These are phyloP conservation scores for Epichloe scottii DNA, from an alignment of 2,329 filamentous ascomycete species.

Conservation along the genomic window DNA sequence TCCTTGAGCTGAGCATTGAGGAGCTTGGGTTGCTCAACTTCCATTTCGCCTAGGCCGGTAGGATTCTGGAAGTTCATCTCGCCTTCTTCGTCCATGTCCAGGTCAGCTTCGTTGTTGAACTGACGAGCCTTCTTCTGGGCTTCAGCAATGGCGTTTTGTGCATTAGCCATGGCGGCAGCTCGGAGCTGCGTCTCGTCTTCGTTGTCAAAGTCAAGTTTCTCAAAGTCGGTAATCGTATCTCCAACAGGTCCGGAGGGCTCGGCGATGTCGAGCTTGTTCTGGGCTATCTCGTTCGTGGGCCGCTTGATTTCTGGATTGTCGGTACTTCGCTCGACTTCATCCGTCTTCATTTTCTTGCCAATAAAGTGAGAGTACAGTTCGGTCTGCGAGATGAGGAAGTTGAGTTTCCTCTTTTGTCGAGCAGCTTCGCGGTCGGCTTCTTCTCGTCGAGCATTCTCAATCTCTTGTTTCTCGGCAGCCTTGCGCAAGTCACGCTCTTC, in stretches of 20 bases:
- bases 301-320: slow-evolving; percentile 63
- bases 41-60: slow-evolving; percentile 83
- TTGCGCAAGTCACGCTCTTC: slow-evolving; percentile 92
- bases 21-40: slow-evolving; percentile 88
- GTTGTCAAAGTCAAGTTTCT: slow-evolving; percentile 89
- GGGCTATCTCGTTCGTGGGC: slow-evolving; percentile 27
- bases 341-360: slow-evolving; percentile 97
- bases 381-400: slow-evolving; percentile 97
- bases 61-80: slow-evolving; percentile 99
- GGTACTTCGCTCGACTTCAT: slow-evolving; percentile 83
- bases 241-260: slow-evolving; percentile 42
- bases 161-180: slow-evolving; percentile 84
- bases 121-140: slow-evolving; percentile 85
- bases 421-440: slow-evolving; percentile 97
- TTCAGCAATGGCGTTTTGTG: slow-evolving; percentile 88
- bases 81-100: slow-evolving; percentile 72
- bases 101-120: slow-evolving; percentile 63
- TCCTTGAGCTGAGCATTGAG: slow-evolving; percentile 92
- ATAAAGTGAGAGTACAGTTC: slow-evolving; percentile 99
- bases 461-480: slow-evolving; percentile 86
- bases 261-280: slow-evolving; percentile 35
- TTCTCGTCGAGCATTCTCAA: slow-evolving; percentile 91
- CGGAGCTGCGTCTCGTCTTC: slow-evolving; percentile 77
- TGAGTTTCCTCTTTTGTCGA: slow-evolving; percentile 94
- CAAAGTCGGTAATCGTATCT: slow-evolving; percentile 79